Conservation (phyloP, 106 monocot species). For the Dioscorea zingiberensis region DNA sequence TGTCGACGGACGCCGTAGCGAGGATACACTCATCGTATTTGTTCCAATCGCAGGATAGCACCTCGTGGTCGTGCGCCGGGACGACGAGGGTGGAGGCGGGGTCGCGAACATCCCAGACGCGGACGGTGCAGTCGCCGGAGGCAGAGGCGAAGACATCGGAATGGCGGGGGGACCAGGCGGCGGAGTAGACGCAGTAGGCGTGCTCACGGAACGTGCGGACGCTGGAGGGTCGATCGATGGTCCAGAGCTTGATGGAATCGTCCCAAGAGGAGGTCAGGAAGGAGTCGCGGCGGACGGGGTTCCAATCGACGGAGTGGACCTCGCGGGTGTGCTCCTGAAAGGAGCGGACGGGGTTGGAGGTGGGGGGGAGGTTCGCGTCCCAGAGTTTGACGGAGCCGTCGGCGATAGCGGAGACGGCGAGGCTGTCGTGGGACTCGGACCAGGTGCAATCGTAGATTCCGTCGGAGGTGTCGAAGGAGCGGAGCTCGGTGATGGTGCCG, state of each 20-base stretch:
- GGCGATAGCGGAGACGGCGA: constrained; percentile 55
- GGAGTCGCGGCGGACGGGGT: constrained; percentile 90
- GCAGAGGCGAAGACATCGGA: constrained; percentile 89
- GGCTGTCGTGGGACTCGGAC: constrained; percentile 72
- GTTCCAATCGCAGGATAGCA: constrained; percentile 88
- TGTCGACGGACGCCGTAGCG: constrained; percentile 82
- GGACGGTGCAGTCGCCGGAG: constrained; percentile 77
- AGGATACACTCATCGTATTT: constrained; percentile 85
- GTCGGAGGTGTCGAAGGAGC: constrained; percentile 60
- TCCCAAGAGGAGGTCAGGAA: constrained; percentile 95
- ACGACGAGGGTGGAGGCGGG: constrained; percentile 57
- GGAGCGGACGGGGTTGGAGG: constrained; percentile 69
- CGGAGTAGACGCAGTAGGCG: constrained; percentile 89
- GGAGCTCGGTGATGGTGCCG: constrained; percentile 16
- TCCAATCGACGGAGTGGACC: constrained; percentile 88
- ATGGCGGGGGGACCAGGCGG: constrained; percentile 76
- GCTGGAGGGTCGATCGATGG: constrained; percentile 63
- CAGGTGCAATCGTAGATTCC: constrained; percentile 66
- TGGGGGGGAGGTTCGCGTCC: constrained; percentile 65
- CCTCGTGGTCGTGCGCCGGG: constrained; percentile 89
- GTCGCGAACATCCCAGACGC: constrained; percentile 93
- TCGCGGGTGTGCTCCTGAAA: constrained; percentile 88
- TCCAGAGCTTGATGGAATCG: constrained; percentile 89
- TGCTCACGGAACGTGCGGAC: constrained; percentile 91
- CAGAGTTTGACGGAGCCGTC: constrained; percentile 94